Base-by-base conservation (phyloP, 2,329 filamentous ascomycete species). In the Saccharata proteae region DNA sequence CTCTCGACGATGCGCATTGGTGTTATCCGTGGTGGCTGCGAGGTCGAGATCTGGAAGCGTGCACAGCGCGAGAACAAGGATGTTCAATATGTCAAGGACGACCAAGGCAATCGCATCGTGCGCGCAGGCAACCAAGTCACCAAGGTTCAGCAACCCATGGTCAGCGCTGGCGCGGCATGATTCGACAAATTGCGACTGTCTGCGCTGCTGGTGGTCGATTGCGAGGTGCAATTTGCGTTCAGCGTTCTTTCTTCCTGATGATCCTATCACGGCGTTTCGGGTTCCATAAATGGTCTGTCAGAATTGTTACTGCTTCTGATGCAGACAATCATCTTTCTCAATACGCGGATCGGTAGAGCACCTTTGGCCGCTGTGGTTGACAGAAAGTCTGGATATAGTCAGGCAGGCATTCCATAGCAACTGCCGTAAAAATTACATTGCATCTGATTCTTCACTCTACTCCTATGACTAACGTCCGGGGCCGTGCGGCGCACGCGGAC, bases 91-190 rank as follows among this genome's bases (percentile, higher is more conserved):
- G 72, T 83, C 55, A 85, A 82, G 54, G 86, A 93, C 53, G 80
- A 76, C 11, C 66, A 74, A 32, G 86, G 85, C 30, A 71, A 83
- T 56, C 77, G 80, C 41, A 85, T 94, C 45, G 73, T 92, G 49
- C 79, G 86, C 41, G 85, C 86, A 42, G 85, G 85, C 32, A 67
- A 74, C 47, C 86, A 94, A 62, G 72, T 82, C 37, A 94, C 86
- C 44, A 84, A 83, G 60, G 73, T 92, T 30, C 63, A 75, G 13
- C 75, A 84, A 55, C 84, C 86, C 26, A 73, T 82, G 34, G 74
- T 78, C 40, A 86, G 77, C 45, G 86, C 86, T 37, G 84, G 84
- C 58, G 84, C 85, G 41, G 85, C 85, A 48, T 88, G 58, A 44
- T n/a, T 13, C 10, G 25, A 27, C 11, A 14, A 27, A 13, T 27